A percentile compares a stretch with the other conserved stretches of the same genome.
These are phyloP conservation scores for Canavalia gladiata DNA, from an alignment of 306 rosid genomes.

Conservation along the genomic window DNA sequence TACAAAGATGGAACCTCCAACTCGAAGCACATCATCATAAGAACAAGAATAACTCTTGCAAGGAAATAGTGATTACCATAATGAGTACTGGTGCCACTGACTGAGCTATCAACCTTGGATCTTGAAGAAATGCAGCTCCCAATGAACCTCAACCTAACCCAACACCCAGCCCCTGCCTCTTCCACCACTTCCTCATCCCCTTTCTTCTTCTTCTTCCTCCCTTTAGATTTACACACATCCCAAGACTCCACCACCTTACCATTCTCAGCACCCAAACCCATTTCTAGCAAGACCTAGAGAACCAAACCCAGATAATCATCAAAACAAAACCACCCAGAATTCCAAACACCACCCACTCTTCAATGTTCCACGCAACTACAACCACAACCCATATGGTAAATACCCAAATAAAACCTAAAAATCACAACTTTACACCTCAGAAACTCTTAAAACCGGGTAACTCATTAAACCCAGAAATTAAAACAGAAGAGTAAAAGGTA, in stretches of 20 bases:
- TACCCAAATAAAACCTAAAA: constrained; percentile 46
- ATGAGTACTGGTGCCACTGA: constrained; percentile 83
- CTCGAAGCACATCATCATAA: constrained; percentile 24
- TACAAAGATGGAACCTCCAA: constrained; percentile 26
- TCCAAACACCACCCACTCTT: constrained; percentile 52
- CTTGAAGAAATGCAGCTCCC: constrained; percentile 98
- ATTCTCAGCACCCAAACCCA: constrained; percentile 83
- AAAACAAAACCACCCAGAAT: constrained; percentile 54
- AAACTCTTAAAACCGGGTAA: constrained; percentile 39
- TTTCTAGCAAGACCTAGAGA: constrained; percentile 63
- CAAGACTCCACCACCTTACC: constrained; percentile 83
- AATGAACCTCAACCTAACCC: constrained; percentile 80
- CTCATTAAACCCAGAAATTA: constrained; percentile 25
- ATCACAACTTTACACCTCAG: constrained; percentile 43
- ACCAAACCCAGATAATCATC: constrained; percentile 60
- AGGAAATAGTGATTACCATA: constrained; percentile 68
- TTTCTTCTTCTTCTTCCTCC: constrained; percentile 67
- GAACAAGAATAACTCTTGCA: constrained; percentile 9
- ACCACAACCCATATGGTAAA: constrained; percentile 44
- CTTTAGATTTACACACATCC: constrained; percentile 76
- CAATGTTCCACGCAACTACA: constrained; percentile 42
- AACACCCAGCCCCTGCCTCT: constrained; percentile 79
- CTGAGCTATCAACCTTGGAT: constrained; percentile 96
- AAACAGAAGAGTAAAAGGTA: constrained; percentile 38
- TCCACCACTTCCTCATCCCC: constrained; percentile 54